Conservation (phyloP, 805 yeast species). For the Myxozyma mucilagina region DNA sequence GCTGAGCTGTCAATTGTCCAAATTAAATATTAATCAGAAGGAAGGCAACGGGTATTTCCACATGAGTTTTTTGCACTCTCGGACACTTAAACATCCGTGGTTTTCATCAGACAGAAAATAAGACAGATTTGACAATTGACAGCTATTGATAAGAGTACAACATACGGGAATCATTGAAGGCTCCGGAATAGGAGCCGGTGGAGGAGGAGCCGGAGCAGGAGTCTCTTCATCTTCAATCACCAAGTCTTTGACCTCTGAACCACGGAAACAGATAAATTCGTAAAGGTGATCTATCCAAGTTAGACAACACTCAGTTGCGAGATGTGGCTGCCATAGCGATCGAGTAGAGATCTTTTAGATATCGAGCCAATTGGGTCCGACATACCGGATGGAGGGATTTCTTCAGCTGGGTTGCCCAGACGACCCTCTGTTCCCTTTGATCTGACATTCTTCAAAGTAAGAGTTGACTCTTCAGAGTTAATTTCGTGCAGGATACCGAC, state of each 20-base stretch:
- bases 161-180: conserved; percentile 42
- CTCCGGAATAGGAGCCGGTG: conserved; percentile 52
- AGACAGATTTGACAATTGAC: not conserved
- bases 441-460: conserved; percentile 74
- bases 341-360: not conserved
- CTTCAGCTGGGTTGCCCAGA: conserved; percentile 63
- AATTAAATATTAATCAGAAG: conserved; percentile 41
- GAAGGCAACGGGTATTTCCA: conserved; percentile 49
- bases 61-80: conserved; percentile 41
- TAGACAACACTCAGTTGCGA: not conserved
- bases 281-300: conserved; percentile 51
- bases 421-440: conserved; percentile 93
- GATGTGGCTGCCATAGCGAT: not conserved
- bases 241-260: conserved; percentile 88
- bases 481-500: conserved; percentile 86
- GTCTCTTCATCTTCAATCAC: conserved; percentile 74
- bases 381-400: conserved; percentile 62
- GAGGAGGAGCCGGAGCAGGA: conserved; percentile 52
- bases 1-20: not conserved
- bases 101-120: conserved; percentile 37
- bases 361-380: conserved; percentile 30
- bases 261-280: conserved; percentile 81
- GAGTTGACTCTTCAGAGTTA: conserved; percentile 87
- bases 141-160: not conserved
- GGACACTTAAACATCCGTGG: conserved; percentile 38